Percentiles rank a stretch among this genome's conserved stretches.
Evolutionary conservation across 2,329 filamentous ascomycete genomes (phyloP).

Genomic region (Lachnellula arida): DNA sequence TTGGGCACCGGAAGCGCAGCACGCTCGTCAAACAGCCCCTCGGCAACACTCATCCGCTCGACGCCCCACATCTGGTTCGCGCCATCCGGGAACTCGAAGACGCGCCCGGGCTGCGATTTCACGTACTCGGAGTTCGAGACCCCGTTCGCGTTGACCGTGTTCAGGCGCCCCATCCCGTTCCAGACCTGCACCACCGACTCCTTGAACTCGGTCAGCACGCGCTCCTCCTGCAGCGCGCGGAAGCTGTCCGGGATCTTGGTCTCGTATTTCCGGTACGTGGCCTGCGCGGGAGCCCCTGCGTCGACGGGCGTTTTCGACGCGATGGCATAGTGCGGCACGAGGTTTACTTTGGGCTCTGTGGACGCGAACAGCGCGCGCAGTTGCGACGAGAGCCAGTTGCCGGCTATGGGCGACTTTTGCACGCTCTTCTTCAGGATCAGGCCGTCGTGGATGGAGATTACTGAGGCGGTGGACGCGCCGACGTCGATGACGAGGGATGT

Average conservation of each 20-base stretch:
- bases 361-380: constrained; percentile 74
- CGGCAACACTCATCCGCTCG: constrained; percentile 79
- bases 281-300: constrained; percentile 74
- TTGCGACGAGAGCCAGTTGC: constrained; percentile 86
- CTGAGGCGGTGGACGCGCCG: constrained; percentile 80
- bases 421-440: constrained; percentile 90
- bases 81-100: constrained; percentile 96
- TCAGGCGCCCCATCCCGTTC: constrained; percentile 70
- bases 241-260: constrained; percentile 63
- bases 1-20: constrained; percentile 55
- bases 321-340: constrained; percentile 83
- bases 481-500: constrained; percentile 91
- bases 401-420: constrained; percentile 78
- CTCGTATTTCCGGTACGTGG: constrained; percentile 65
- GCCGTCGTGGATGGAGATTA: constrained; percentile 90
- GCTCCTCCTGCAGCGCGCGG: constrained; percentile 82
- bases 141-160: constrained; percentile 43
- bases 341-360: constrained; percentile 63
- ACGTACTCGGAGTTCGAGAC: constrained; percentile 69
- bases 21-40: constrained; percentile 86
- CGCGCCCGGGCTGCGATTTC: constrained; percentile 68
- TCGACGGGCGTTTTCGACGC: constrained; percentile 86
- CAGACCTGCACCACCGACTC: constrained; percentile 95
- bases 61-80: constrained; percentile 92
- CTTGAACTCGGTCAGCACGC: constrained; percentile 92